Conservation (phyloP, 441 rosid genomes). For the Arabidopsis lyrata region DNA sequence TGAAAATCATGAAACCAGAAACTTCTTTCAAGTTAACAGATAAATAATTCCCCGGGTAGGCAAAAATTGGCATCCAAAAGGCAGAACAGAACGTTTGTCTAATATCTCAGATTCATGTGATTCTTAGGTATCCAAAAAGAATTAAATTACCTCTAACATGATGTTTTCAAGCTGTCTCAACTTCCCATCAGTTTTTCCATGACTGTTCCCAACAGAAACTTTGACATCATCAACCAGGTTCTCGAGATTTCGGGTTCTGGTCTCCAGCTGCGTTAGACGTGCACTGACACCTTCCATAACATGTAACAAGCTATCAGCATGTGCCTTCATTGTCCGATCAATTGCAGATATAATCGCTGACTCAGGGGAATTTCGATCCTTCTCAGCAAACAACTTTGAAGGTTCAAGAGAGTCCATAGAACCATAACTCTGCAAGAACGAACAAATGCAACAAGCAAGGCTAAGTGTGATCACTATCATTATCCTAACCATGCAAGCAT, state of each 20-base stretch:
- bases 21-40: background rate
- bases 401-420: constrained; percentile 73
- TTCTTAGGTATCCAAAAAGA: background rate
- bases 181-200: constrained; percentile 81
- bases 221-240: constrained; percentile 83
- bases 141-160: constrained; percentile 69
- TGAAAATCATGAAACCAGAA: background rate
- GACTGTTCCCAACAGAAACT: constrained; percentile 73
- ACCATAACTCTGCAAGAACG: constrained; percentile 61
- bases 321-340: constrained; percentile 75
- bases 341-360: constrained; percentile 60
- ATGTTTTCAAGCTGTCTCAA: constrained; percentile 85
- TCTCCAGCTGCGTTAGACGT: constrained; percentile 85
- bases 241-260: constrained; percentile 72
- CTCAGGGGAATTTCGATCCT: constrained; percentile 53
- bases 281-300: constrained; percentile 78
- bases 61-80: background rate
- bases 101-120: constrained; percentile 13
- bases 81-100: background rate
- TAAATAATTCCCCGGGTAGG: background rate
- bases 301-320: constrained; percentile 71
- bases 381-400: constrained; percentile 56
- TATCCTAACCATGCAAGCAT: constrained; percentile 4
- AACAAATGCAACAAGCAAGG: constrained; percentile 13
- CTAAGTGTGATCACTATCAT: background rate